Percentiles rank a stretch among this genome's conserved stretches.
phyloP scores from a whole-genome alignment of 106 monocot genomes.

The Acanthochlamys bracteata region DNA sequence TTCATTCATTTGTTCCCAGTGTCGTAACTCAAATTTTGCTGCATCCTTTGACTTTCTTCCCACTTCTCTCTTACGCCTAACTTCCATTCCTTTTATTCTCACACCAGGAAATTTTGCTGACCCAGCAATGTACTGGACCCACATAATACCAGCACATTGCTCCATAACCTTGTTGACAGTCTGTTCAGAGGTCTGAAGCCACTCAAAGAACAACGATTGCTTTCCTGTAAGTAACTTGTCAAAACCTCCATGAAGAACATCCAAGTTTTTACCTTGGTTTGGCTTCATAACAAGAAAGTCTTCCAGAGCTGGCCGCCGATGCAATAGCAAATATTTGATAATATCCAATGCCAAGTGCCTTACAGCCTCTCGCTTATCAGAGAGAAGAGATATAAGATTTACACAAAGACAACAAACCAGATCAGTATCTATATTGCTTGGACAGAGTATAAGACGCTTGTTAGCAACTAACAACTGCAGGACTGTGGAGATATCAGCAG shows the following conservation, averaged over 20 bases:
- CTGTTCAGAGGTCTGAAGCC: constrained; percentile 63
- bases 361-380: constrained; percentile 54
- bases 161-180: constrained; percentile 71
- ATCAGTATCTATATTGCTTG: constrained; percentile 89
- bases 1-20: constrained; percentile 74
- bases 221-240: constrained; percentile 84
- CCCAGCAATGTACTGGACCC: constrained; percentile 66
- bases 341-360: constrained; percentile 58
- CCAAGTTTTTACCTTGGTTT: constrained; percentile 56
- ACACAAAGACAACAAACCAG: constrained; percentile 84
- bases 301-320: constrained; percentile 68
- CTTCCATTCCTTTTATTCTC: constrained; percentile 89
- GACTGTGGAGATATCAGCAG: constrained; percentile 63
- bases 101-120: constrained; percentile 86
- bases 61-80: constrained; percentile 84
- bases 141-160: constrained; percentile 87
- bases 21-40: constrained; percentile 55
- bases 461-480: constrained; percentile 81
- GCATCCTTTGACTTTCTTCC: constrained; percentile 58
- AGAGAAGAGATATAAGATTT: constrained; percentile 76
- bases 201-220: constrained; percentile 61
- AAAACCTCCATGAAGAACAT: constrained; percentile 86
- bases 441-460: constrained; percentile 80
- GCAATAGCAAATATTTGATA: constrained; percentile 75
- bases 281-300: constrained; percentile 78